Percentiles rank a stretch among this genome's conserved stretches.
Conservation (phyloP, 2,329 filamentous ascomycete species). For the Colletotrichum sp. region DNA sequence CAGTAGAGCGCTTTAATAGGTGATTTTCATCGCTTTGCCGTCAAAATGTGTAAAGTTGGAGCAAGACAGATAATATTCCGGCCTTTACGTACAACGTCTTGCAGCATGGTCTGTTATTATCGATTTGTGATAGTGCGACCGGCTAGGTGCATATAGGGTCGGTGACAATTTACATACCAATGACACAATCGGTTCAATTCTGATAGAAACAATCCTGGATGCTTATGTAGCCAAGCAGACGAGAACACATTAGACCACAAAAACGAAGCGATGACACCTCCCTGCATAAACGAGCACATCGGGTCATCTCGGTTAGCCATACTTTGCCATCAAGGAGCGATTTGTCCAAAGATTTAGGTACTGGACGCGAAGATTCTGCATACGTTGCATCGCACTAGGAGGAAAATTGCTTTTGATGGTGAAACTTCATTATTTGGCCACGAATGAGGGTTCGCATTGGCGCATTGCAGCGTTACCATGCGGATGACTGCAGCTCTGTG, state of each 20-base stretch:
- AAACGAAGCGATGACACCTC: not conserved
- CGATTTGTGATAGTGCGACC: not conserved
- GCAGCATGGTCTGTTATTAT: not conserved
- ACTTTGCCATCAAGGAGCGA: not conserved
- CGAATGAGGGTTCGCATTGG: not conserved
- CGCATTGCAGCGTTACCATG: not conserved
- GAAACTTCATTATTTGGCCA: not conserved
- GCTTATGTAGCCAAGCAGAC: not conserved
- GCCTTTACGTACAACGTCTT: not conserved
- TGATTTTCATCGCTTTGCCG: not conserved
- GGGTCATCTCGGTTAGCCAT: not conserved
- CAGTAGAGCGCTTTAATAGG: not conserved
- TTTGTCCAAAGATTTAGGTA: not conserved
- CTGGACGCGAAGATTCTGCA: not conserved
- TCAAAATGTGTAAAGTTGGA: not conserved
- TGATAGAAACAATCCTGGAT: not conserved
- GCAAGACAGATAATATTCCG: not conserved
- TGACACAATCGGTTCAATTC: not conserved
- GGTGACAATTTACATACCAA: not conserved
- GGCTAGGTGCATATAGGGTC: not conserved
- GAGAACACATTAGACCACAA: not conserved
- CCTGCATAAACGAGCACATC: not conserved
- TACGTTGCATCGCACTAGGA: not conserved
- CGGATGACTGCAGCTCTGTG: not conserved
- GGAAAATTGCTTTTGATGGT: not conserved